phyloP scores from a whole-genome alignment of 1,284 basidiomycete species.

The Puccinia brachypodii region DNA sequence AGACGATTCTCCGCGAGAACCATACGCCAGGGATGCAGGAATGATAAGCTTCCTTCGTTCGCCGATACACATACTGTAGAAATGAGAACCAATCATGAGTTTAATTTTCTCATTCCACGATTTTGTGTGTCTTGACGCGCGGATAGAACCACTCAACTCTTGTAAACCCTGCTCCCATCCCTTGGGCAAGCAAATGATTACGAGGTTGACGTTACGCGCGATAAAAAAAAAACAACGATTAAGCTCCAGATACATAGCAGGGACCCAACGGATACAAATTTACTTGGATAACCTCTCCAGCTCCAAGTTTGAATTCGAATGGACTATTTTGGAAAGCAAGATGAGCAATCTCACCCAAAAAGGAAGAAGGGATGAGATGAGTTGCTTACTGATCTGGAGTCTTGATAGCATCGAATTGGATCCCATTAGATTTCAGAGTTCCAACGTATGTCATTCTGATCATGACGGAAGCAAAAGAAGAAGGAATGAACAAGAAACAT shows the following conservation, averaged over 20 bases:
- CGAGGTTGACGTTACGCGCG: neutral
- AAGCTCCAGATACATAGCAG: neutral
- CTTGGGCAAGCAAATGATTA: neutral
- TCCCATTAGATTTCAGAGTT: neutral
- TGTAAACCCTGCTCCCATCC: slow-evolving; percentile 25
- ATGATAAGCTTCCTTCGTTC: slow-evolving; percentile 27
- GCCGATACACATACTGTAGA: slow-evolving; percentile 39
- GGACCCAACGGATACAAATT: neutral
- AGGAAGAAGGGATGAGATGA: neutral
- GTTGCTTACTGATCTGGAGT: slow-evolving; percentile 20
- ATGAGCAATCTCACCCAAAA: neutral
- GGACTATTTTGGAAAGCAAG: neutral
- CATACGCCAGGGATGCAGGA: slow-evolving; percentile 32
- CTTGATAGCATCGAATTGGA: slow-evolving; percentile 36
- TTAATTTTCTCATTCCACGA: neutral
- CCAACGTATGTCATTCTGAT: slow-evolving; percentile 31
- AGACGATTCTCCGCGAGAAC: neutral
- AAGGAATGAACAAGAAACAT: neutral
- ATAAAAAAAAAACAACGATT: neutral
- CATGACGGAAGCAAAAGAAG: neutral
- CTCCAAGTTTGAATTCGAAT: slow-evolving; percentile 27
- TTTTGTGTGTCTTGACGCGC: neutral
- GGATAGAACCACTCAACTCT: neutral
- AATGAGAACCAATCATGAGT: neutral
- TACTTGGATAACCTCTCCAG: slow-evolving; percentile 11